Evolutionary conservation across 495 filamentous ascomycete species (phyloP), one percentile per base, ranked within the genome.

Genomic region (Xylaria venustula): DNA sequence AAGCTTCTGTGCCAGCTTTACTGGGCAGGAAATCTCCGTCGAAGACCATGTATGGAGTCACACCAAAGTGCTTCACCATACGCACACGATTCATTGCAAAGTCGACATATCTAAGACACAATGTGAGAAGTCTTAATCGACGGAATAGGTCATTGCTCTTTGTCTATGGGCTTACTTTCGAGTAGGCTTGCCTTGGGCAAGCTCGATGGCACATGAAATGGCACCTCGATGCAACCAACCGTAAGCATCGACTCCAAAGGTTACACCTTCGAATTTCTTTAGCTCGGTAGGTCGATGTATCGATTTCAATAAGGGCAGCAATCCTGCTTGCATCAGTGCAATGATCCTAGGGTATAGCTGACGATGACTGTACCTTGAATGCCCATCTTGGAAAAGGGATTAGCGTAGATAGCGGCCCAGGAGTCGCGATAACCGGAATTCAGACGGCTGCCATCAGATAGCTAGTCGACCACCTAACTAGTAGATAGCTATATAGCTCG

Each of bases 161-260:
- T 19, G 14, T 30, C 64, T n/a, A n/a, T n/a, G n/a, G 25, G 77
- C 83, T 64, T 78, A 96, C 90, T 92, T 96, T 53, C 83, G 85
- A 5, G 92, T 97, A 19, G 91, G 92, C 72, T 89, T 92, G 65
- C 88, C 90, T 65, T 91, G 80, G 28, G 93, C 95, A 47, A 99
- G 81, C 61, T 98, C 95, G 62, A 96, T 87, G 56, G 93, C 90
- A 72, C 94, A 99, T 23, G 92, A 81, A 51, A 95, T 85, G 23
- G 92, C 90, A 30, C 93, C 95, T 63, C 95, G 89, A 71, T 99
- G 95, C 34, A 99, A 86, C 95, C 95, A 99, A 70, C 92, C 94
- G 80, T 99, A 99, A 58, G 89, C 93, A 73, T 99, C 95, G 15
- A 99, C 85, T 2, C 90, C 95, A 42, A 99, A 83, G 2, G 90